Evolutionary conservation across 495 filamentous ascomycete genomes (phyloP).

Genomic region (Annulohypoxylon nitens): DNA sequence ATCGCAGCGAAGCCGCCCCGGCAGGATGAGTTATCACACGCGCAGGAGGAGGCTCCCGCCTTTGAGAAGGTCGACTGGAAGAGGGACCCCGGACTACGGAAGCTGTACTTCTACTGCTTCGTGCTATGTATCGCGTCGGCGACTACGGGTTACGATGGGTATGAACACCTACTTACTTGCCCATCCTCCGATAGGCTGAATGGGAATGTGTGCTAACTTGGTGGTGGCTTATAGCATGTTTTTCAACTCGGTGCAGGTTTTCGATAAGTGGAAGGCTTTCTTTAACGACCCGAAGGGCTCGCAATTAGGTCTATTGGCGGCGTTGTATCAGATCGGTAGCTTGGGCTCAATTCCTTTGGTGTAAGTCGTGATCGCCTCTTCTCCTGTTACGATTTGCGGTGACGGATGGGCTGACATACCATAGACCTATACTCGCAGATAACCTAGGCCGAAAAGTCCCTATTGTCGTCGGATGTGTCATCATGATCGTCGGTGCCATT

Average conservation of each 20-base stretch:
- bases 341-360: constrained; percentile 74
- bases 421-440: constrained; percentile 71
- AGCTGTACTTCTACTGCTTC: constrained; percentile 70
- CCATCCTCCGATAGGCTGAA: not conserved
- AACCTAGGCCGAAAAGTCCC: constrained; percentile 71
- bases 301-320: constrained; percentile 72
- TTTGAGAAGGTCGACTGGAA: constrained; percentile 72
- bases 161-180: constrained; percentile 21
- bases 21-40: constrained; percentile 47
- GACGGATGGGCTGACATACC: constrained; percentile 39
- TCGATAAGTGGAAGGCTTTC: constrained; percentile 63
- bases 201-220: constrained; percentile 29
- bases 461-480: constrained; percentile 70
- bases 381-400: not conserved
- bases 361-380: constrained; percentile 53
- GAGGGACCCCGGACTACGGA: constrained; percentile 70
- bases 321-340: constrained; percentile 77
- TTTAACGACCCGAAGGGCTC: constrained; percentile 66
- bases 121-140: constrained; percentile 73
- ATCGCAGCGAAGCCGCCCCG: constrained; percentile 56
- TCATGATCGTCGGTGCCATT: constrained; percentile 73
- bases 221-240: constrained; percentile 59
- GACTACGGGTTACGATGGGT: constrained; percentile 77
- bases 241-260: constrained; percentile 67
- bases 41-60: constrained; percentile 67